Evolutionary conservation across 495 filamentous ascomycete genomes (phyloP).

Genomic region (Acidomyces sp.): DNA sequence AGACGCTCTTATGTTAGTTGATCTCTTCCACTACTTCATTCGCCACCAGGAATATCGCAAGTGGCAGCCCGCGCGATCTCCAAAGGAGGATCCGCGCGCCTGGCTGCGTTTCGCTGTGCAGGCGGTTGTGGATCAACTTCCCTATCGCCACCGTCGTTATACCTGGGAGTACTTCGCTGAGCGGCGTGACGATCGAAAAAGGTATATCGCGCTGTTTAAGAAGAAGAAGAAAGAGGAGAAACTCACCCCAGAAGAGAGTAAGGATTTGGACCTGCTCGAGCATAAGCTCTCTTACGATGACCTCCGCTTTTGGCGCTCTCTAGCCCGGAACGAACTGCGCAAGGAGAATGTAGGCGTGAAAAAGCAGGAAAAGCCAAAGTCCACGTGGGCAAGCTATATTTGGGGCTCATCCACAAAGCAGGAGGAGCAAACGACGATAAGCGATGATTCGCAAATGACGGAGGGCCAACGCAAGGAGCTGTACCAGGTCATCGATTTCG

Average conservation of each 20-base stretch:
- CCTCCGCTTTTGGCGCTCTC: conserved; percentile 87
- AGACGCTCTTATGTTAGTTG: conserved; percentile 91
- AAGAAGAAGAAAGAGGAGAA: conserved; percentile 72
- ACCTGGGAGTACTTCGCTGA: conserved; percentile 91
- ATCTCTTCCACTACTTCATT: conserved; percentile 96
- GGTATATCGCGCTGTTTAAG: conserved; percentile 91
- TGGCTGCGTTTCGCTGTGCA: conserved; percentile 86
- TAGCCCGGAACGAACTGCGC: conserved; percentile 85
- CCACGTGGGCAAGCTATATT: conserved; percentile 77
- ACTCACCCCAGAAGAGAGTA: conserved; percentile 51
- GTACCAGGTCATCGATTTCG: conserved; percentile 94
- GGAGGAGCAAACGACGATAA: conserved; percentile 41
- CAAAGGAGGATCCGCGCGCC: conserved; percentile 80
- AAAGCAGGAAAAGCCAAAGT: conserved; percentile 46
- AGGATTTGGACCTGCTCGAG: conserved; percentile 64
- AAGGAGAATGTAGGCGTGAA: conserved; percentile 84
- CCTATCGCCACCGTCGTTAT: conserved; percentile 79
- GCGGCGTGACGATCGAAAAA: conserved; percentile 73
- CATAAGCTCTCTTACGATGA: conserved; percentile 88
- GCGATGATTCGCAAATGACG: conserved; percentile 67
- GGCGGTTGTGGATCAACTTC: conserved; percentile 81
- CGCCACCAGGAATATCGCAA: conserved; percentile 96
- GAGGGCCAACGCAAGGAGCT: conserved; percentile 93
- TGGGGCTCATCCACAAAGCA: conserved; percentile 43
- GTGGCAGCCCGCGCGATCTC: conserved; percentile 69